Conservation (phyloP, 2,329 filamentous ascomycete genomes). For the Neopestalotiopsis sp. region DNA sequence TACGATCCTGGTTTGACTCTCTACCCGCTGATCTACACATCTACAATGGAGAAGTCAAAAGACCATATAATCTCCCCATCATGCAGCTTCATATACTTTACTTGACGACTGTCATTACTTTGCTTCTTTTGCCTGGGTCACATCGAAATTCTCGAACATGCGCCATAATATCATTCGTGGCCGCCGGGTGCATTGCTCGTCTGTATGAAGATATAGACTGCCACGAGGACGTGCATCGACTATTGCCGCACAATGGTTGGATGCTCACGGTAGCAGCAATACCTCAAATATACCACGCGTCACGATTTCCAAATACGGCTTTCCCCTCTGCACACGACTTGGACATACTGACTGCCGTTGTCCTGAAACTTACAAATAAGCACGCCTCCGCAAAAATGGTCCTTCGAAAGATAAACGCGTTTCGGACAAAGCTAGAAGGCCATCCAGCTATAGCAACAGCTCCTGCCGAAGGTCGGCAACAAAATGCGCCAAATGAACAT, state of each 20-base stretch:
- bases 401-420: background rate
- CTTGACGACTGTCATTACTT: background rate
- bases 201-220: background rate
- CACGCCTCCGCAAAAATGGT: background rate
- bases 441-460: background rate
- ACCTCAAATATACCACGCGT: background rate
- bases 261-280: background rate
- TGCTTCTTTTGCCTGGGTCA: background rate
- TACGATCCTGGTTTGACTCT: background rate
- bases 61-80: background rate
- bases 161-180: background rate
- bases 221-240: background rate
- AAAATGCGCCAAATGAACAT: too few species aligned
- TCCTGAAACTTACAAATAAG: background rate
- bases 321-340: background rate
- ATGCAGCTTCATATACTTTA: background rate
- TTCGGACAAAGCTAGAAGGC: background rate
- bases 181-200: background rate
- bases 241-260: background rate
- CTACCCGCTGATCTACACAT: background rate
- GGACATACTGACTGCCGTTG: background rate
- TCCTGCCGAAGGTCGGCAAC: too few species aligned
- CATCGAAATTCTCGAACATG: background rate
- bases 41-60: background rate
- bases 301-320: background rate